Evolutionary conservation across 495 filamentous ascomycete genomes (phyloP), one percentile per base, ranked within the genome.

Genomic region (Penicillium silybi): DNA sequence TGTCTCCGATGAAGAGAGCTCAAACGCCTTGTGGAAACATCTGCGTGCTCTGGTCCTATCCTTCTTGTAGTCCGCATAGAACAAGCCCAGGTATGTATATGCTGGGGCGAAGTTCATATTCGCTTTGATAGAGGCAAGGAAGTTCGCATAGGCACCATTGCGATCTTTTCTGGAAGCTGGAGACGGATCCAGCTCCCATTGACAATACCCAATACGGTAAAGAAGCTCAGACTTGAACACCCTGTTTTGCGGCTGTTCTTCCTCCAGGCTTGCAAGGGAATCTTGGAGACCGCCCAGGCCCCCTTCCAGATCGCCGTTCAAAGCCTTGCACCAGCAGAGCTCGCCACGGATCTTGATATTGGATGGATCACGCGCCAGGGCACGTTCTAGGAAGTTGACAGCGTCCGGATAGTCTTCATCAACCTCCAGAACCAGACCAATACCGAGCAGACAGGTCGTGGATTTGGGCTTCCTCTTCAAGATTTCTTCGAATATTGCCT

Each of bases 11-110:
- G 90, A 67, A 0, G 95, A 99, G 9, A 97, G 74, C 64, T 99
- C 93, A 43, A 99, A 92, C 0, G 93, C 93, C 64, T 96, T 97
- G 59, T 97, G 89, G 61, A 97, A 99, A 65, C 93, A 97, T 58
- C 85, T 85, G 11, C 88, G 81, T 18, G 91, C 90, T 58, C 93
- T 77, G 54, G 82, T 84, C 66, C 84, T 89, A 70, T 97, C 92
- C 53, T 83, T 88, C 50, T 82, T 85, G 57, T 97, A 96, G 55
- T 97, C 95, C 10, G 85, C 85, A 62, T 95, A 99, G 70, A 85
- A 99, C n/a, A 92, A 73, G n/a, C 93, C 93, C 9, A 99, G 81
- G 48, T 83, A 92, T 0, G 91, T 95, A 70, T 97, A 99, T 0
- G 93, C 85, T 4, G 93, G 91, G 2, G 93, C 92, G 67, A 81